Evolutionary conservation across 2,329 filamentous ascomycete species (phyloP).

Genomic region (Neonectria coccinea): DNA sequence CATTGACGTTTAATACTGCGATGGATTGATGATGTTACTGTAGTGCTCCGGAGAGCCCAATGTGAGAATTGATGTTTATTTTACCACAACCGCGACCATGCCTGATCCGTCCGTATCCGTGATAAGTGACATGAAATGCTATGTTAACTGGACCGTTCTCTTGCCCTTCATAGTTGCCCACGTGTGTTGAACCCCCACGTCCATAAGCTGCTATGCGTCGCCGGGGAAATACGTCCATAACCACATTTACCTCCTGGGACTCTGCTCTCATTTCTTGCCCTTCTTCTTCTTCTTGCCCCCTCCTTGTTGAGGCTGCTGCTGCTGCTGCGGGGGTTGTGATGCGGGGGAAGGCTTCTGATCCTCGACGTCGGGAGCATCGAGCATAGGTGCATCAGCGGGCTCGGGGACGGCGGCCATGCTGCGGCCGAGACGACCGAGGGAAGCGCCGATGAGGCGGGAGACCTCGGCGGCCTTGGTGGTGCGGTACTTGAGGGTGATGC

Average conservation of each 20-base stretch:
- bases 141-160: neutral
- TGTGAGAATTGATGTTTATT: conserved; percentile 30
- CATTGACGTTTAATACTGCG: conserved; percentile 23
- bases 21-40: conserved; percentile 44
- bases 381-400: conserved; percentile 56
- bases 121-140: neutral
- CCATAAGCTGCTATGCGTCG: neutral
- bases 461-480: conserved; percentile 94
- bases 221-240: neutral
- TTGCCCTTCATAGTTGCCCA: neutral
- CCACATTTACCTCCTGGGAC: neutral
- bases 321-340: conserved; percentile 39
- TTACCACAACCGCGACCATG: neutral
- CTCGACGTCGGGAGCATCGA: conserved; percentile 52
- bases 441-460: conserved; percentile 77
- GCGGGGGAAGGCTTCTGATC: conserved; percentile 47
- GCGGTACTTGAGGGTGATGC: conserved; percentile 88
- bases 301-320: conserved; percentile 45
- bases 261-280: conserved; percentile 47
- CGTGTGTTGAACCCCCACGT: neutral
- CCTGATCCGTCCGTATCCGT: neutral
- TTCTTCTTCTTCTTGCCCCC: conserved; percentile 70
- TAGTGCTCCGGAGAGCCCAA: conserved; percentile 41
- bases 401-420: conserved; percentile 70
- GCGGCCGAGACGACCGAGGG: conserved; percentile 80